Percentiles rank a stretch among this genome's conserved stretches.
Evolutionary conservation across 2,329 filamentous ascomycete species (phyloP).

Genomic region (Penicillium sp.): DNA sequence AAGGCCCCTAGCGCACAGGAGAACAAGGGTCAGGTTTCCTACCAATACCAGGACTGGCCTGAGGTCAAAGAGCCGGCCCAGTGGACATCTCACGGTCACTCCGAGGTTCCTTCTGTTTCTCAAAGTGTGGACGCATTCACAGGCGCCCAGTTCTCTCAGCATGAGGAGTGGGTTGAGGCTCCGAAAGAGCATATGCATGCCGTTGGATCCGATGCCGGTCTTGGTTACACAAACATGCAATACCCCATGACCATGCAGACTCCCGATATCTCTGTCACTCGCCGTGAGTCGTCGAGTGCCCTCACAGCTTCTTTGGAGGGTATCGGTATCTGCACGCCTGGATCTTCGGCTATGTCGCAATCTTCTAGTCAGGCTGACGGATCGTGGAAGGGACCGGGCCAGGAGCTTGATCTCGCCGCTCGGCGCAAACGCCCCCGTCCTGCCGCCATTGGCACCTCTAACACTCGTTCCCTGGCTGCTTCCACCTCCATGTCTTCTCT

Average conservation of each 20-base stretch:
- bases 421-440: slow-evolving; percentile 48
- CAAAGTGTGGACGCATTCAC: slow-evolving; percentile 16
- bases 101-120: slow-evolving; percentile 21
- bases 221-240: slow-evolving; percentile 33
- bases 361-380: slow-evolving; percentile 27
- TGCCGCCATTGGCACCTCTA: slow-evolving; percentile 46
- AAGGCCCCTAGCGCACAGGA: slow-evolving; percentile 15
- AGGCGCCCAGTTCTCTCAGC: slow-evolving; percentile 17
- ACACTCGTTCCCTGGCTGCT: slow-evolving; percentile 38
- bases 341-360: slow-evolving; percentile 24
- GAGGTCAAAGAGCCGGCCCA: slow-evolving; percentile 26
- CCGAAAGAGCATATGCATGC: slow-evolving; percentile 21
- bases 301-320: slow-evolving; percentile 34
- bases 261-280: slow-evolving; percentile 28
- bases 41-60: slow-evolving; percentile 31
- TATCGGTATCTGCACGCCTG: slow-evolving; percentile 35
- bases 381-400: slow-evolving; percentile 39
- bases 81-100: slow-evolving; percentile 28
- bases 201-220: slow-evolving; percentile 23
- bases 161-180: slow-evolving; percentile 30
- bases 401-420: slow-evolving; percentile 47
- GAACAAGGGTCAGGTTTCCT: slow-evolving; percentile 11
- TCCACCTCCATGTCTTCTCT: slow-evolving; percentile 43
- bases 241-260: slow-evolving; percentile 32
- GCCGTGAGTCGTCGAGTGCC: slow-evolving; percentile 37